Conservation (phyloP, 2,329 filamentous ascomycete species). For the Malbranchea cinnamomea region DNA sequence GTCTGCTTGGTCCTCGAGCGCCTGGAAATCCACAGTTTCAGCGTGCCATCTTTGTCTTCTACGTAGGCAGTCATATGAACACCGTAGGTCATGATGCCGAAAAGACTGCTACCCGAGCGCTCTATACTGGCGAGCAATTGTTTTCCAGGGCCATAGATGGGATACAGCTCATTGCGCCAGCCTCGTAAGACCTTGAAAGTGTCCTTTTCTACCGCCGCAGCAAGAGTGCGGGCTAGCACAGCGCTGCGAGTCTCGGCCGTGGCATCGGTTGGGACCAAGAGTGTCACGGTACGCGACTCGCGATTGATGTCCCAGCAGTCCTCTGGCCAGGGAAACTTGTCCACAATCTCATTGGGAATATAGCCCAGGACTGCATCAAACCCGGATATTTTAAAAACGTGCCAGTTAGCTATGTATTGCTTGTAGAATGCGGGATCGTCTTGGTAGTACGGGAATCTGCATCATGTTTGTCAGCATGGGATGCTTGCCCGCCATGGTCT, state of each 20-base stretch:
- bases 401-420: conserved; percentile 38
- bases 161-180: conserved; percentile 71
- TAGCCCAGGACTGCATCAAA: conserved; percentile 50
- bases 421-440: conserved; percentile 42
- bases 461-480: conserved; percentile 3
- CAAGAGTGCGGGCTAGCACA: conserved; percentile 41
- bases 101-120: conserved; percentile 55
- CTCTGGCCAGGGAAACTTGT: conserved; percentile 34
- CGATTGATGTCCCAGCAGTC: conserved; percentile 46
- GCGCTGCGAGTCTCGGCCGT: conserved; percentile 50
- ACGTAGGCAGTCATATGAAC: conserved; percentile 69
- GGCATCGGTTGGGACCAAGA: conserved; percentile 39
- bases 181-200: conserved; percentile 60
- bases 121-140: conserved; percentile 58
- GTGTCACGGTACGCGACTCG: conserved; percentile 44
- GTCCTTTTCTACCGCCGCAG: conserved; percentile 52
- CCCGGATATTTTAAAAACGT: conserved; percentile 51
- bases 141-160: conserved; percentile 51
- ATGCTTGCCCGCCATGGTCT: not conserved
- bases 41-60: conserved; percentile 35
- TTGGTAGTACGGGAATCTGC: conserved; percentile 64
- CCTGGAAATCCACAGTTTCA: conserved; percentile 74
- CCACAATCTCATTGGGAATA: conserved; percentile 35
- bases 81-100: conserved; percentile 65
- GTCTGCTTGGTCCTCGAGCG: conserved; percentile 67